phyloP scores from a whole-genome alignment of 2,329 filamentous ascomycete species.

The Parascedosporium putredinis region DNA sequence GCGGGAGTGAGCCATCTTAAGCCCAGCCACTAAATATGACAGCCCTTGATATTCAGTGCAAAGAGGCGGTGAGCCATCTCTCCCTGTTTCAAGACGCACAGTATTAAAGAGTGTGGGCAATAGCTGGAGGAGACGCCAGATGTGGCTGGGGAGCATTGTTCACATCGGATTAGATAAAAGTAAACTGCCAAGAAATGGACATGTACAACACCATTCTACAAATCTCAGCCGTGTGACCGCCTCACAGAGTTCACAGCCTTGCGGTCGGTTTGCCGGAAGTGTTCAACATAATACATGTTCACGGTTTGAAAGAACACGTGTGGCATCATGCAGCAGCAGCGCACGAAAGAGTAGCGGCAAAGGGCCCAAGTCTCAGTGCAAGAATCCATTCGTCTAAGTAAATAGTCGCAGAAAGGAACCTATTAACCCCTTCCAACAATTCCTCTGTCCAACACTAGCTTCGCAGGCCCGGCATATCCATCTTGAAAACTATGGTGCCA shows the following conservation, averaged over 20 bases:
- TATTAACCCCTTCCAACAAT: not conserved
- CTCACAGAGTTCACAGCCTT: no score
- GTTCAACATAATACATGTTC: no score
- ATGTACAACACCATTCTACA: no score
- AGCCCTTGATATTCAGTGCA: not conserved
- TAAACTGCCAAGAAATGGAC: no score
- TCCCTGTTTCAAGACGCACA: not conserved
- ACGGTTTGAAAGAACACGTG: no score
- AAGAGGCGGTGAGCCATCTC: not conserved
- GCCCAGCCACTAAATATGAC: not conserved
- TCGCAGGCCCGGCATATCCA: not conserved
- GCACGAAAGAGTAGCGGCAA: no score
- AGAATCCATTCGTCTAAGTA: not conserved
- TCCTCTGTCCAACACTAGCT: not conserved
- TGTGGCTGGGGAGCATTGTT: constrained; percentile 1
- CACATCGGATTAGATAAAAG: no score
- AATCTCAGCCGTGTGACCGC: no score
- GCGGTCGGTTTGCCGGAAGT: no score
- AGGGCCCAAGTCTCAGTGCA: not conserved
- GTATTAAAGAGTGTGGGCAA: not conserved
- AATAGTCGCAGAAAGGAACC: not conserved
- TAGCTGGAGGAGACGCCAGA: no score
- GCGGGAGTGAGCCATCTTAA: not conserved
- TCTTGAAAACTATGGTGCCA: not conserved
- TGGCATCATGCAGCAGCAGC: no score